A percentile compares a stretch with the other conserved stretches of the same genome.
phyloP scores from a whole-genome alignment of 768 basidiomycete genomes.

The Leccinum subgranulosum region DNA sequence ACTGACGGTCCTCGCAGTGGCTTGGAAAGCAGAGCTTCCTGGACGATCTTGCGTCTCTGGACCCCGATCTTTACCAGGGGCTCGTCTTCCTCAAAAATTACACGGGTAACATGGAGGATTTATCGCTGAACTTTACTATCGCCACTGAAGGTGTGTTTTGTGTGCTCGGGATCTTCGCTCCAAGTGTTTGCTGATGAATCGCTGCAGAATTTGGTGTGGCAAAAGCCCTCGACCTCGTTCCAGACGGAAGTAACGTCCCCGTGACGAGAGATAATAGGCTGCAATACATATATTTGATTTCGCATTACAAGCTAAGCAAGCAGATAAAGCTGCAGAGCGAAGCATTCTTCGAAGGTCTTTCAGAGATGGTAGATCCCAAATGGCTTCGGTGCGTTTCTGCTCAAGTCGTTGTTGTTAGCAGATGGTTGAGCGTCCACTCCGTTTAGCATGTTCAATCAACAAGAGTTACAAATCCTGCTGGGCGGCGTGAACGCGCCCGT shows the following conservation, averaged over 20 bases:
- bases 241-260: constrained; percentile 74
- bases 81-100: constrained; percentile 93
- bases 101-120: constrained; percentile 78
- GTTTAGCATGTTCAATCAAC: constrained; percentile 92
- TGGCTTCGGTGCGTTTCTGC: constrained; percentile 63
- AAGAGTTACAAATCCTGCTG: constrained; percentile 88
- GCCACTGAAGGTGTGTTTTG: constrained; percentile 68
- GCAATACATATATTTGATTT: constrained; percentile 85
- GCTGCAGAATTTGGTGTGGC: constrained; percentile 76
- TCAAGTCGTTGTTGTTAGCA: neutral
- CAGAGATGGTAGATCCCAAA: constrained; percentile 87
- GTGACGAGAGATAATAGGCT: constrained; percentile 89
- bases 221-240: constrained; percentile 73
- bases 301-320: constrained; percentile 82
- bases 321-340: constrained; percentile 85
- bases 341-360: constrained; percentile 89
- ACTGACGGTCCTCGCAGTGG: constrained; percentile 54
- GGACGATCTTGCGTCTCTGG: constrained; percentile 89
- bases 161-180: neutral
- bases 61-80: constrained; percentile 90
- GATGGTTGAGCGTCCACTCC: constrained; percentile 9
- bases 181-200: neutral
- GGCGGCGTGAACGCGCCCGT: constrained; percentile 86
- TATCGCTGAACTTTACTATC: constrained; percentile 87
- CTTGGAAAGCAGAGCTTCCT: constrained; percentile 88